Conservation (phyloP, 140 eudicot species). For the Senecio squalidus region DNA sequence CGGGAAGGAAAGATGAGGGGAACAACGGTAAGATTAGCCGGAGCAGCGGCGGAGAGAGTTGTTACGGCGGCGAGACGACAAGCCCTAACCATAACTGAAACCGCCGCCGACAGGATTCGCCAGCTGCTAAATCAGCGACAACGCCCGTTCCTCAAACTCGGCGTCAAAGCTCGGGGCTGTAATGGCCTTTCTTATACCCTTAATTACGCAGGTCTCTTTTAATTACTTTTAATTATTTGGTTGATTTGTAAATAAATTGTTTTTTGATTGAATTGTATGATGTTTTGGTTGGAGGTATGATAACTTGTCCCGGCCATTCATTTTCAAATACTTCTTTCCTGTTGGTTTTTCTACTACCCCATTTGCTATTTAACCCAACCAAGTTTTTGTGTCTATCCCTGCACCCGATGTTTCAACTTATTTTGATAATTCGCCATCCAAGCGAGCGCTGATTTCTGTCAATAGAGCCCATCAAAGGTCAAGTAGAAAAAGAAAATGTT, state of each 20-base stretch:
- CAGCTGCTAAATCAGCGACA: slow-evolving; percentile 75
- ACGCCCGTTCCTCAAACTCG: slow-evolving; percentile 82
- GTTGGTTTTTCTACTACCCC: too few species aligned
- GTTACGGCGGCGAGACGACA: slow-evolving; percentile 53
- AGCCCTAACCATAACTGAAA: slow-evolving; percentile 65
- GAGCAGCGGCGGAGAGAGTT: slow-evolving; percentile 39
- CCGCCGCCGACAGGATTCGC: slow-evolving; percentile 77
- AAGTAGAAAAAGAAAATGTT: too few species aligned
- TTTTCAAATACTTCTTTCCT: too few species aligned
- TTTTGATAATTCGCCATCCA: too few species aligned
- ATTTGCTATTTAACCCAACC: too few species aligned
- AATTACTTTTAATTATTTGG: background rate
- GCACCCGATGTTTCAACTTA: too few species aligned
- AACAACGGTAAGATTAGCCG: slow-evolving; percentile 23
- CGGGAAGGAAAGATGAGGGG: background rate
- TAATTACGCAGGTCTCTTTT: slow-evolving; percentile 59
- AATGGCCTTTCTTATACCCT: slow-evolving; percentile 97
- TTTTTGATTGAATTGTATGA: too few species aligned
- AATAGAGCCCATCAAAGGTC: too few species aligned
- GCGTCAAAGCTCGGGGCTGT: slow-evolving; percentile 99
- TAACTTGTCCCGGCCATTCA: too few species aligned
- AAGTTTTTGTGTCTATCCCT: too few species aligned
- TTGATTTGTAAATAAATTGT: background rate
- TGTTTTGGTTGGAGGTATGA: too few species aligned
- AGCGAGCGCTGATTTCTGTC: too few species aligned